Base-by-base conservation (phyloP, 2,329 filamentous ascomycete species). In the Trichoderma koningii region DNA sequence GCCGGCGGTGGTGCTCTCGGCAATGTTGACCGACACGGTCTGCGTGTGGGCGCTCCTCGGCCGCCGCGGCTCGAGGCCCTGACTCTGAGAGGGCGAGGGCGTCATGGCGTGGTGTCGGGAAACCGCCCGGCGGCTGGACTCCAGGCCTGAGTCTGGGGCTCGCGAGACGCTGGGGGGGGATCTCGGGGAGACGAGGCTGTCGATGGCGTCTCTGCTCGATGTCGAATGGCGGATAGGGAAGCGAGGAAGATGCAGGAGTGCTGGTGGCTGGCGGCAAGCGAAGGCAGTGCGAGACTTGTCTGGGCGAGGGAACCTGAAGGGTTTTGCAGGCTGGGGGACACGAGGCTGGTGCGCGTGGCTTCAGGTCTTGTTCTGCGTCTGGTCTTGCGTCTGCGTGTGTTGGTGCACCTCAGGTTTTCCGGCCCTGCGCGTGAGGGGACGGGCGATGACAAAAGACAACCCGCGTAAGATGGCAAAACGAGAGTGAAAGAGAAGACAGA, bases 21-120 rank as follows among this genome's bases (percentile, higher is more conserved):
- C 77, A 64, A 80, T 80, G 68, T 80, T 82, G 67, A 83, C 80
- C 21, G 81, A 79, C 53, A 83, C 77, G 66, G 77, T 81, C 73
- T 77, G 66, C 67, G 77, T 81, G 73, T 77, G 66, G 23, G 72
- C 72, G 56, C 73, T 73, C 64, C 72, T 73, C 50, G 73, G 70
- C 38, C 72, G 76, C 62, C 74, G 73, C 68, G 74, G 70, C 71
- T 78, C 75, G 48, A 72, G 77, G 74, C 69, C 76, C 75, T 76
- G 79, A 74, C 76, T 79, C 75, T 70, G 71, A 47, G 67, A 64
- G 56, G 77, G 76, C 56, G 76, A 76, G 67, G 75, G 72, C 68
- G 77, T 76, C 78, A 80, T 80, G 73, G 62, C 67, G 71, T 65
- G 45, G 28, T 52, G 50, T 53, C 17, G 53, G 64, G 55, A 62